Percentiles rank a stretch among this genome's conserved stretches.
phyloP scores from a whole-genome alignment of 2,329 filamentous ascomycete genomes.

The Aspergillus ibericus region DNA sequence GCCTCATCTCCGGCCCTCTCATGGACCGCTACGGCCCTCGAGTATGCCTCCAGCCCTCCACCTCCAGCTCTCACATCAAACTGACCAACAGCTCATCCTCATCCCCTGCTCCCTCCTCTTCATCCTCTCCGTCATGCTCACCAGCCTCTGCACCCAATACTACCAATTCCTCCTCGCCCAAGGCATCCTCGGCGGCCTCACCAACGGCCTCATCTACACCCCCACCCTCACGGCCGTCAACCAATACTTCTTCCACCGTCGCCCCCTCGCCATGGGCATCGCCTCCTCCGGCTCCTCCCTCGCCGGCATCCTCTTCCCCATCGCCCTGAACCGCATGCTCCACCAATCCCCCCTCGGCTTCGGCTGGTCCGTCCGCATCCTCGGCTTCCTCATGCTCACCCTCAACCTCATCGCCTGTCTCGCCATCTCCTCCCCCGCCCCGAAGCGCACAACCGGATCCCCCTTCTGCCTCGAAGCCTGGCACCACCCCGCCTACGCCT shows the following conservation, averaged over 20 bases:
- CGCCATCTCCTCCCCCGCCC: constrained; percentile 9
- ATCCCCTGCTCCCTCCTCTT: constrained; percentile 13
- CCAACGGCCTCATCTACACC: constrained; percentile 44
- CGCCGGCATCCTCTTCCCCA: constrained; percentile 56
- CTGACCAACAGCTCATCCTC: constrained; percentile 9
- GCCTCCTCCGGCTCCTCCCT: constrained; percentile 50
- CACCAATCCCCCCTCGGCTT: constrained; percentile 47
- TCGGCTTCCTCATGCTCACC: constrained; percentile 54
- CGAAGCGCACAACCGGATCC: constrained; percentile 6
- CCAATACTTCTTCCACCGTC: constrained; percentile 51
- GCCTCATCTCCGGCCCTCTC: constrained; percentile 22
- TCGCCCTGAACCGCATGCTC: constrained; percentile 50
- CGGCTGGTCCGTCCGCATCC: constrained; percentile 54
- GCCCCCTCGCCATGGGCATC: constrained; percentile 51
- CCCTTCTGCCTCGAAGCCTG: background rate
- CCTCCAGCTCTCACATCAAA: background rate
- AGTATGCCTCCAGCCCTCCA: constrained; percentile 1
- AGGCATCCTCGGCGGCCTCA: constrained; percentile 19
- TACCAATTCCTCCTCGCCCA: constrained; percentile 52
- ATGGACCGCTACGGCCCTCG: constrained; percentile 22
- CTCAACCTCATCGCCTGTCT: constrained; percentile 44
- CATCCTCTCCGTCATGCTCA: constrained; percentile 65
- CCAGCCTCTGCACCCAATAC: constrained; percentile 56
- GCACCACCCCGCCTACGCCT: background rate
- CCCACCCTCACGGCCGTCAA: constrained; percentile 49